Base-by-base conservation (phyloP, 2,329 filamentous ascomycete species). In the Didymella exigua region DNA sequence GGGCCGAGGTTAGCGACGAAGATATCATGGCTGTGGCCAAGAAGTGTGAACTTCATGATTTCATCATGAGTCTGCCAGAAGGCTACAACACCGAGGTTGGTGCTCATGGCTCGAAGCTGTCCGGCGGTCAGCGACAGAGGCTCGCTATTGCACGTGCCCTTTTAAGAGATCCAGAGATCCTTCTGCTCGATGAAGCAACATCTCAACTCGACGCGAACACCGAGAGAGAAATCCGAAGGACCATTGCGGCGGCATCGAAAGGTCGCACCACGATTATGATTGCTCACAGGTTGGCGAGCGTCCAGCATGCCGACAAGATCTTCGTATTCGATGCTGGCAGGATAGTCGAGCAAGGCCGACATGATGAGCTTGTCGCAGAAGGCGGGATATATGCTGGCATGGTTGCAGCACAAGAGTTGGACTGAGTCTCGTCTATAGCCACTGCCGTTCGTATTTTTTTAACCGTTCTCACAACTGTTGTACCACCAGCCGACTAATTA, bases 241-340 rank as follows among this genome's bases (percentile, higher is more conserved):
- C 77, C 1, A 72, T 80, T 30, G 71, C 70, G 8, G 74, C 72
- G 18, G 77, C 76, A 13, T 71, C 75, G 4, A 68, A 71, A 38
- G 78, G 74, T 4, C 69, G 77, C 49, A 85, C 90, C 2, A 90
- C 89, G 57, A 79, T 95, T 3, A 89, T 89, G 2, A 89, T 95
- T 10, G 90, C 90, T 1, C 90, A 93, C 71, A 81, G 90, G 13
- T 78, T 93, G 43, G 87, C 87, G 0, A 93, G 89, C 11, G 86
- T 93, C 18, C 89, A 90, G 72, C 88, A 92, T 62, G 89, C 89
- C 1, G 87, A 93, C 70, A 78, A 87, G n/a, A 93, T 93, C 36
- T 91, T 90, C 64, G 89, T 93, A 0, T 84, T 95, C 42, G 88
- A 89, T 10, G 82, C 86, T 56, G 85, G 87, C 21, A 82, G 72